Conservation (phyloP, 176 grass and related monocot species). For the Cymbopogon citratus region DNA sequence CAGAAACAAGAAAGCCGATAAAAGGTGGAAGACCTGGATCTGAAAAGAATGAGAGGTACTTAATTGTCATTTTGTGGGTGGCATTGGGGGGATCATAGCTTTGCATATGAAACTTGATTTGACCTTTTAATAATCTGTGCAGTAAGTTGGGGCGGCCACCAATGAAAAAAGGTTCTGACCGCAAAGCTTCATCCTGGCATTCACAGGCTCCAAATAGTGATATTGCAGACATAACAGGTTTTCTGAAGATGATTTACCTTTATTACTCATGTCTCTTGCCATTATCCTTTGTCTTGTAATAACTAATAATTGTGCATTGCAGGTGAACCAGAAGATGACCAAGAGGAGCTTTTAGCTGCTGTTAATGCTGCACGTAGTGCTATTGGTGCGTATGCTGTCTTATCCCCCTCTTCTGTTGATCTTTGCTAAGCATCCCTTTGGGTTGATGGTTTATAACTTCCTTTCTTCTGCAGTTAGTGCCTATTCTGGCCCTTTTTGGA, state of each 20-base stretch:
- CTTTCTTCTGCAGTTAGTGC: constrained; percentile 51
- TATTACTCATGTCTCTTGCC: not conserved
- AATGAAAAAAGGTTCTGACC: constrained; percentile 60
- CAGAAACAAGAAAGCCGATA: constrained; percentile 43
- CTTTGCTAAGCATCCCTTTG: not conserved
- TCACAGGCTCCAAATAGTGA: constrained; percentile 40
- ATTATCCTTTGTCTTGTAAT: not conserved
- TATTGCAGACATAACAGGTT: constrained; percentile 43
- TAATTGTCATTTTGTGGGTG: not conserved
- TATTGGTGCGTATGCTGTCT: constrained; percentile 43
- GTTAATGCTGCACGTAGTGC: constrained; percentile 60
- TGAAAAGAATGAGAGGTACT: constrained; percentile 74
- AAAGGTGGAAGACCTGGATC: constrained; percentile 49
- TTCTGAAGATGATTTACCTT: constrained; percentile 24
- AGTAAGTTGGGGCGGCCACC: constrained; percentile 64
- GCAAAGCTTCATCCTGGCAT: constrained; percentile 50
- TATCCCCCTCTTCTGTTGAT: constrained; percentile 2
- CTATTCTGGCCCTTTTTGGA: constrained; percentile 72
- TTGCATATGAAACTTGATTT: constrained; percentile 13
- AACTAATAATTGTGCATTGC: constrained; percentile 30
- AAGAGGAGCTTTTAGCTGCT: constrained; percentile 75
- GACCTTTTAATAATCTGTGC: constrained; percentile 27
- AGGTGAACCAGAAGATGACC: constrained; percentile 77
- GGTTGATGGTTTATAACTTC: constrained; percentile 19
- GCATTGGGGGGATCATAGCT: constrained; percentile 5